Base-by-base conservation (phyloP, 345 rosid species). In the Euphorbia peplus region DNA sequence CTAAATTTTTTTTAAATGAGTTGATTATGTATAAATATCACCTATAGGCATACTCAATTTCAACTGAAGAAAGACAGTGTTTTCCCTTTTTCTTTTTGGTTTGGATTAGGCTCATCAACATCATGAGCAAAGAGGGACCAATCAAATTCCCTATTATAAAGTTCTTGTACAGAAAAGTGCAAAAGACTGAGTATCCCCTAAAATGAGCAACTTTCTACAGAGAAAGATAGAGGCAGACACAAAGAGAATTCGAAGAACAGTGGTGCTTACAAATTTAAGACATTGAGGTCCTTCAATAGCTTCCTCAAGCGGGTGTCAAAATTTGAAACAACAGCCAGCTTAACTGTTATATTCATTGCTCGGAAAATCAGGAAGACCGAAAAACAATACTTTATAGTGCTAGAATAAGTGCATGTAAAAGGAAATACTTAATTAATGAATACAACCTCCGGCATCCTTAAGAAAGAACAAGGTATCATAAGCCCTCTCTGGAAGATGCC, bases 401-500 rank as follows among this genome's bases (percentile, higher is more conserved):
- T n/a, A 70, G 8, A 47, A n/a, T 42, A 55, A 56, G 42, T 63
- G 63, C 60, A 76, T 68, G 64, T 69, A 41, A 65, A 75, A 69
- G 75, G 69, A 76, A 67, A 82, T 32, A 32, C 4, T 72, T 64
- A 62, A 70, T 65, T 42, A 9, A 68, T 67, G 66, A 72, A 55
- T 71, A 82, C 76, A 70, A 92, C 97, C 98, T 90, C 97, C 98
- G 50, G 88, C 85, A 75, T 84, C 86, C 82, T 86, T 90, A 44
- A 93, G 89, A 75, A 71, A 71, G 50, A 68, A 60, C 73, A 90
- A 79, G 55, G 88, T 83, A 72, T 86, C 83, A 25, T 76, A 70
- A 73, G 98, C 89, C 79, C 88, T 92, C 67, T 83, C 81, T 22
- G 98, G 96, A 76, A 93, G 96, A 72, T 57, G 83, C 98, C 98